Evolutionary conservation across 495 filamentous ascomycete species (phyloP).

Genomic region (Podospora comata): DNA sequence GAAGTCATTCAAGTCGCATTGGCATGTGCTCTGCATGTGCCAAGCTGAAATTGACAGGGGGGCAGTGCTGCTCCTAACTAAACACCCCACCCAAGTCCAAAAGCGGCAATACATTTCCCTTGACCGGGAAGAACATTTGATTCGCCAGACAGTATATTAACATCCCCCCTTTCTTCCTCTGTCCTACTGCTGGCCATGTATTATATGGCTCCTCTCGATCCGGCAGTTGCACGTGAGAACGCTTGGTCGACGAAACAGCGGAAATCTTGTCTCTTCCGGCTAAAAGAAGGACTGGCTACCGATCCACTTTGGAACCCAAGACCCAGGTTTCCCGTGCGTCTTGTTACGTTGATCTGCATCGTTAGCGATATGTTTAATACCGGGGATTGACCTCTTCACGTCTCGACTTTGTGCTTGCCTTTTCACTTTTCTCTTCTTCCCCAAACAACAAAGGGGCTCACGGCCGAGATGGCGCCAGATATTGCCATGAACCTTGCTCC

Average conservation of each 20-base stretch:
- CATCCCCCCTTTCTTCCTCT: constrained; percentile 8
- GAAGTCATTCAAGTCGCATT: too few species aligned
- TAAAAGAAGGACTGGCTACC: not conserved
- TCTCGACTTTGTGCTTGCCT: not conserved
- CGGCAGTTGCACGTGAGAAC: constrained; percentile 12
- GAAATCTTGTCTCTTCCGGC: not conserved
- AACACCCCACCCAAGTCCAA: too few species aligned
- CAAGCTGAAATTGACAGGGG: too few species aligned
- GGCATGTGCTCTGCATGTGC: too few species aligned
- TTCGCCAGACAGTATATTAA: constrained; percentile 13
- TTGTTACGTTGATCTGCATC: too few species aligned
- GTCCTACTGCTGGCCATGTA: constrained; percentile 7
- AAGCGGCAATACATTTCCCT: too few species aligned
- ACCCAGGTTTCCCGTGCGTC: too few species aligned
- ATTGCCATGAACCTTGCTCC: not conserved
- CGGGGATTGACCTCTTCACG: not conserved
- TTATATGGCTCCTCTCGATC: constrained; percentile 8
- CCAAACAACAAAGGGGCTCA: not conserved
- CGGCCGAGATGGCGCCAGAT: not conserved
- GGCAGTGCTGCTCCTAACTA: too few species aligned
- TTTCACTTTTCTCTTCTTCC: not conserved
- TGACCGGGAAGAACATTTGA: not conserved
- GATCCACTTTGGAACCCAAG: not conserved
- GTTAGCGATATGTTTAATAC: too few species aligned
- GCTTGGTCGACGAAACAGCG: not conserved